phyloP scores from a whole-genome alignment of 495 filamentous ascomycete species.

The Xylaria flabelliformis region DNA sequence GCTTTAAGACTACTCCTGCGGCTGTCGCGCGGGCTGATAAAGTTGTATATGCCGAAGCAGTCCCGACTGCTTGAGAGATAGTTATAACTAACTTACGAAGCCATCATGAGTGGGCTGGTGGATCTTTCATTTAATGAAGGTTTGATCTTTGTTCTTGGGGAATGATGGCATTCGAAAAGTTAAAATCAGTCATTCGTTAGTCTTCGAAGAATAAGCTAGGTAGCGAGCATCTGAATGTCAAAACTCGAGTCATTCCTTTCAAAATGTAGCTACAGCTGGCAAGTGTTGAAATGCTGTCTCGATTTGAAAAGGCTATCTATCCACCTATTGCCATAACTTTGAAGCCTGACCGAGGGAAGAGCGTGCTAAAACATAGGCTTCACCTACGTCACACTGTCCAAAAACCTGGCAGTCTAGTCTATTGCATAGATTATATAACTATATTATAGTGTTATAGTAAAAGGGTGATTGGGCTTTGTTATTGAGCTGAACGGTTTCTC shows the following conservation, averaged over 20 bases:
- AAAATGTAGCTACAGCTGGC: background rate
- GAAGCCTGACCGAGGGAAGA: no score
- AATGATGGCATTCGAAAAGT: background rate
- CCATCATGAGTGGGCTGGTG: background rate
- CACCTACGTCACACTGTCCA: no score
- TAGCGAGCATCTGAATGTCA: background rate
- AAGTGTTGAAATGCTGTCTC: no score
- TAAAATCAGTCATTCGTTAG: background rate
- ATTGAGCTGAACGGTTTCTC: no score
- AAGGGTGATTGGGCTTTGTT: no score
- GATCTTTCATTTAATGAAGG: background rate
- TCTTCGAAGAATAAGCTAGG: no score
- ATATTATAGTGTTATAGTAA: no score
- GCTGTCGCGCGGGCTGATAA: constrained; percentile 12
- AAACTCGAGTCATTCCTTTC: background rate
- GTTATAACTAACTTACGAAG: background rate
- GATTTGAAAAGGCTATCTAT: no score
- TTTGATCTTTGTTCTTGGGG: background rate
- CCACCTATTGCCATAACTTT: no score
- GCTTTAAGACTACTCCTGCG: constrained; percentile 3
- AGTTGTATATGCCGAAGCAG: constrained; percentile 14
- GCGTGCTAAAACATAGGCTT: no score
- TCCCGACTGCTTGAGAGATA: constrained; percentile 13
- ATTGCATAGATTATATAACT: no score
- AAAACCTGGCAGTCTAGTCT: no score